These are phyloP conservation scores for Capsicum baccatum DNA, from an alignment of 257 asterid genomes.

Conservation along the genomic window DNA sequence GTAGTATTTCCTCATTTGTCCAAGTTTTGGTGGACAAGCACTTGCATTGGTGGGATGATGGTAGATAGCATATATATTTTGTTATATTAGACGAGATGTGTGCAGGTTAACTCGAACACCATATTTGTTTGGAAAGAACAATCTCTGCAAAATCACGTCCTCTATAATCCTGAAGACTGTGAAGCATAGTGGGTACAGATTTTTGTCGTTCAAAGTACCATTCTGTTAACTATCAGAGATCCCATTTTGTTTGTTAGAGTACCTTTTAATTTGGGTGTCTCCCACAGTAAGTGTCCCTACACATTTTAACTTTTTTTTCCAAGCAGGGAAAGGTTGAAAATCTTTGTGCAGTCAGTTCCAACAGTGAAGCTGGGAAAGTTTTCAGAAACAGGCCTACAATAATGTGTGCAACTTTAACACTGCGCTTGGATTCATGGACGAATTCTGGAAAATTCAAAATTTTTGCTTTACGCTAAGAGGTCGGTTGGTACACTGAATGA, in stretches of 20 bases:
- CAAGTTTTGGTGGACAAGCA: not conserved
- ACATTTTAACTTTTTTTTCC: not conserved
- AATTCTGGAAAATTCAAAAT: not conserved
- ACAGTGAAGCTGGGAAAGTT: not conserved
- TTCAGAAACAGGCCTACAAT: not conserved
- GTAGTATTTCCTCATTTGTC: too few relatives aligned
- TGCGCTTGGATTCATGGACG: not conserved
- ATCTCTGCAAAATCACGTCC: not conserved
- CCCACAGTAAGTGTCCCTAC: not conserved
- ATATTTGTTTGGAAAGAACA: too few relatives aligned
- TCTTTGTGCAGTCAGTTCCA: not conserved
- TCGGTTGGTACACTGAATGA: too few relatives aligned
- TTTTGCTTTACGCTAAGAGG: not conserved
- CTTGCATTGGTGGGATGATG: not conserved
- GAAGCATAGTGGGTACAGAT: slow-evolving; percentile 6
- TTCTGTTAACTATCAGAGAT: slow-evolving; percentile 8
- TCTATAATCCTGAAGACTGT: not conserved
- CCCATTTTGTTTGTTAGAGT: not conserved
- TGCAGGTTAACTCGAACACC: not conserved
- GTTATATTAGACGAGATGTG: too few relatives aligned
- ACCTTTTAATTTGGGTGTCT: not conserved
- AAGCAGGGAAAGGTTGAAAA: not conserved
- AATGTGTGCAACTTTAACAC: not conserved
- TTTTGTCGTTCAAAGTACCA: slow-evolving; percentile 13
- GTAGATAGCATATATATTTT: not conserved